Percentiles rank a stretch among this genome's conserved stretches.
Evolutionary conservation across 2,329 filamentous ascomycete genomes (phyloP).

Genomic region (Fusarium subtropicale): DNA sequence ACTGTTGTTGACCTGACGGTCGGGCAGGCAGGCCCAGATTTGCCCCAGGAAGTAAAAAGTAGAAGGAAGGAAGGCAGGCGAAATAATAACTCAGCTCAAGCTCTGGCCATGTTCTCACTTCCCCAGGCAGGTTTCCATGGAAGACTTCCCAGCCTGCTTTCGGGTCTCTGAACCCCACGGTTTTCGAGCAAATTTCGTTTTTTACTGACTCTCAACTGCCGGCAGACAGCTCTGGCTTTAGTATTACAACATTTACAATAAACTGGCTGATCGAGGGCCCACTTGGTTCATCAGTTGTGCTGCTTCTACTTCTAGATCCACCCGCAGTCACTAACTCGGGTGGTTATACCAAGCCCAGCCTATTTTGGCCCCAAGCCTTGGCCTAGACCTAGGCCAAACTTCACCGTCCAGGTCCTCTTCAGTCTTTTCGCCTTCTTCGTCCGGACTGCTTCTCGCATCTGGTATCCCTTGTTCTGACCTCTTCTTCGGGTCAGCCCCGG

Average conservation of each 20-base stretch:
- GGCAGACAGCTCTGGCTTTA: background rate
- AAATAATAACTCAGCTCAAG: background rate
- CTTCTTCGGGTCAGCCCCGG: conserved; percentile 21
- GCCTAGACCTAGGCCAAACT: conserved; percentile 46
- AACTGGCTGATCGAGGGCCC: conserved; percentile 37
- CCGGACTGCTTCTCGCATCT: conserved; percentile 25
- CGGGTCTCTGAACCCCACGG: background rate
- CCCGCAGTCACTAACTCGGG: conserved; percentile 16
- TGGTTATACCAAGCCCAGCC: conserved; percentile 35
- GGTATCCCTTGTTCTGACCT: conserved; percentile 29
- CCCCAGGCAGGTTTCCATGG: background rate
- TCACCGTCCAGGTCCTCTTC: conserved; percentile 44
- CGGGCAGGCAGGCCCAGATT: conserved; percentile 1
- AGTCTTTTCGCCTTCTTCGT: conserved; percentile 39
- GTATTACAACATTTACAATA: conserved; percentile 2
- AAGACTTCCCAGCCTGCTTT: background rate
- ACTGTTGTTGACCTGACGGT: conserved; percentile 31
- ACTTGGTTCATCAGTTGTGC: conserved; percentile 26
- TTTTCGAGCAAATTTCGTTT: background rate
- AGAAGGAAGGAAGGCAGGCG: conserved; percentile 1
- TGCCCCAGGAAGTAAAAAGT: background rate
- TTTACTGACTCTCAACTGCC: background rate
- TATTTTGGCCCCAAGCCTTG: conserved; percentile 42
- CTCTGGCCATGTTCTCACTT: conserved; percentile 17
- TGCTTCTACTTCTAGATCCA: conserved; percentile 24